Evolutionary conservation across 2,329 filamentous ascomycete species (phyloP), one percentile per base, ranked within the genome.

Genomic region (Botrytis sinoallii): DNA sequence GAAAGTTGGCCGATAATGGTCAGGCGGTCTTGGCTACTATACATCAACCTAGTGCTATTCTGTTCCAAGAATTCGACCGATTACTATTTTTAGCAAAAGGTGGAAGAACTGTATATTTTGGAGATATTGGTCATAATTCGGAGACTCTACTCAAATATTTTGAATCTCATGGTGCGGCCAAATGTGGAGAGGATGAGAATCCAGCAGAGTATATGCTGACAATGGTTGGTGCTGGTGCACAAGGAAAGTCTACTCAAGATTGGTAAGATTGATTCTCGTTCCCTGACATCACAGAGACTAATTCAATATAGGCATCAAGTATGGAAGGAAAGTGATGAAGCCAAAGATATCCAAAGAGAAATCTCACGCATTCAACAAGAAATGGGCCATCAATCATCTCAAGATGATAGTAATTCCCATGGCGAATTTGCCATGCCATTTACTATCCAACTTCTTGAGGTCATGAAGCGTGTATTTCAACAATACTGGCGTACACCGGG

Each of bases 1-100:
- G 97, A 83, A 97, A 96, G 83, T 87, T 98, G 48, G 94, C 94
- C 78, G 93, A 95, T 82, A 93, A 90, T 76, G 95, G 95, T 22
- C 94, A 97, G 81, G 95, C 95, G 69, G 93, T 98, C 81, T 89
- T 98, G 22, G 97, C 94, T 83, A 98, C 95, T 0, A 98, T 98
- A 74, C 95, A 98, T 82, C 95, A 98, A 82, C 95, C 95, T 18
- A 96, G 93, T 35, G 94, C 95, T 40, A 94, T 97, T 88, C 87
- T 98, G 66, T 97, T 98, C 85, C 93, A 97, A 82, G 91, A 93
- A 74, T 98, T 96, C 80, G 93, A 96, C 79, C 88, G 92, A 71
- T 87, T 96, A 5, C 86, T 95, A 35, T 93, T 96, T 85, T 84
- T 96, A 29, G 91, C 91, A 48, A 91, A 89, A 79, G 93, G 93